Evolutionary conservation across 1,139 yeast species (phyloP), one percentile per base, ranked within the genome.

Genomic region (Saccharomyces hybrid): DNA sequence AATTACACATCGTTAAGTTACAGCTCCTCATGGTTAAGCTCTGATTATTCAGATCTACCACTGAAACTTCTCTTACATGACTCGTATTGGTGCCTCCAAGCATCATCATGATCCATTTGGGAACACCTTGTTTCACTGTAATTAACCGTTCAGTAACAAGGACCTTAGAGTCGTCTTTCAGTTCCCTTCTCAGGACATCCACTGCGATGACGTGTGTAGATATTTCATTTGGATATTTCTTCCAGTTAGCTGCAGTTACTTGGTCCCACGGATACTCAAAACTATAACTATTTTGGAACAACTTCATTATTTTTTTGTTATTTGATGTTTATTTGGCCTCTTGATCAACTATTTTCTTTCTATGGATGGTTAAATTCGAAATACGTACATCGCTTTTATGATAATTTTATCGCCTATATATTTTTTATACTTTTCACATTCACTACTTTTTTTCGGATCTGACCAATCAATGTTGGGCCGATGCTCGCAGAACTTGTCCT

Each of bases 231-330:
- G 99, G 99, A 72, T 93, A 93, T 66, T 93, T 93, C 61, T 82
- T 84, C 99, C 99, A 93, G 71, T 93, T 91, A 57, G 98, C 98
- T 0, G 96, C 91, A 0, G 96, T 87, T 21, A 93, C 96, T 65
- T 88, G 91, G 46, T 87, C 96, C 97, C 98, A 91, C 0, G 95
- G 81, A 66, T 91, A 91, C 57, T 81, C 75, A 71, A 89, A 91
- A 42, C 73, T 74, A 68, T 87, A 93, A 24, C 76, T 71, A 47
- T 88, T 79, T 52, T 81, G 82, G 67, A 88, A 90, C 55, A 90
- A 77, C 71, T 86, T 89, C 98, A 91, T 90, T 48, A 14, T 29
- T 6, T 9, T 38, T 38, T 38, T 14, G 14, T 38, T 38, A 38
- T 38, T 38, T 38, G 6, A 3, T 16, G 16, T 38, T 3, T 38